phyloP scores from a whole-genome alignment of 2,329 filamentous ascomycete genomes.

The Sclerotinia subarctica region DNA sequence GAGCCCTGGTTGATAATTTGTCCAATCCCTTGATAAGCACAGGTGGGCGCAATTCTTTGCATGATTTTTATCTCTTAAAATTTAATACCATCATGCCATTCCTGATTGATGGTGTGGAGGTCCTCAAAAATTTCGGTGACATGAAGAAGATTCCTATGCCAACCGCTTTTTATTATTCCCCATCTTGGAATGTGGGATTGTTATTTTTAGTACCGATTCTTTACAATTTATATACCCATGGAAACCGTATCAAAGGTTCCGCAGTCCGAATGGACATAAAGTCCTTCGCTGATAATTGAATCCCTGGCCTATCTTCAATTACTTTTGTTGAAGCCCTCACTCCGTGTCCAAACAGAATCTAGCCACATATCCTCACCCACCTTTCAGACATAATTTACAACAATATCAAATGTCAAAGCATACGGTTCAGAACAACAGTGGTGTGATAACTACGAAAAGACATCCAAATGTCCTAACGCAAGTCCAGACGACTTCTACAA shows the following conservation, averaged over 20 bases:
- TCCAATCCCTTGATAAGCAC: background rate
- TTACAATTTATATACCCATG: background rate
- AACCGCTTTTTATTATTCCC: background rate
- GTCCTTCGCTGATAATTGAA: background rate
- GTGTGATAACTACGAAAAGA: background rate
- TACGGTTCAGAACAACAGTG: background rate
- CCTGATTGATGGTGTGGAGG: background rate
- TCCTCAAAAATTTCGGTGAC: background rate
- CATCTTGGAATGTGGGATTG: slow-evolving; percentile 5
- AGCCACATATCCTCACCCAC: background rate
- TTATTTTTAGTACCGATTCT: background rate
- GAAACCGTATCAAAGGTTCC: background rate
- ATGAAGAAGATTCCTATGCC: background rate
- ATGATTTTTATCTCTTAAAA: slow-evolving; percentile 9
- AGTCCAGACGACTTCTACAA: background rate
- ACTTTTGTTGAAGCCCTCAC: too few relatives aligned
- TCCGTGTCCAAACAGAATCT: background rate
- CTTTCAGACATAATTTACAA: background rate
- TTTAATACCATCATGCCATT: background rate
- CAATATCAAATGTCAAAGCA: background rate
- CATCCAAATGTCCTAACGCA: background rate
- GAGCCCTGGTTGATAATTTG: background rate
- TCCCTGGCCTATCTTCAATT: background rate
- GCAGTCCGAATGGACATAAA: background rate
- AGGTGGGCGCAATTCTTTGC: background rate